Base-by-base conservation (phyloP, 1,284 basidiomycete species). In the Amylostereum areolatum region DNA sequence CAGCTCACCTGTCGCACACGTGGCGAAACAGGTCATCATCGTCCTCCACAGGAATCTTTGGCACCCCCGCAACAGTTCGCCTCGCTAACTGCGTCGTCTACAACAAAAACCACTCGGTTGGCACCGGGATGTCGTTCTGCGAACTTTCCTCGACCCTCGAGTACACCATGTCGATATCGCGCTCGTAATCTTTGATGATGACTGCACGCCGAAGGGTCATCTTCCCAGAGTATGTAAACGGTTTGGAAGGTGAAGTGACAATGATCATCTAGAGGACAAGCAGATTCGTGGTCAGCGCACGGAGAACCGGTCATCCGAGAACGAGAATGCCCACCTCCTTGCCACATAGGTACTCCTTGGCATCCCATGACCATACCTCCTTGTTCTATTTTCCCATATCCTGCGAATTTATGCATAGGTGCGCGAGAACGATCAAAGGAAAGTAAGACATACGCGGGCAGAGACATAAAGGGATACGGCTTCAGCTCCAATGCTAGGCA, bases 1-100 rank as follows among this genome's bases (percentile, higher is more conserved):
- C 18, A 18, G 18, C 18, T 18, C 37, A 67, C 71, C 72, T 73
- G 52, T 75, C 72, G 48, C 68, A 69, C 5, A 72, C 72, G 29
- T 61, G 56, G 24, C 66, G 61, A 55, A 75, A 75, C 5, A 75
- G 53, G 48, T 75, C 72, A 10, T 59, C 66, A 12, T 57, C 50
- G 45, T 71, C 67, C 4, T 51, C 33, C 12, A 66, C 44, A 3
- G 47, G 10, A 6, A 51, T 46, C 8, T 47, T 46, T 24, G 70
- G 45, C 10, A 67, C 64, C 5, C 52, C 58, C 25, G 53, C 34
- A 10, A 69, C 59, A 3, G 64, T 55, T 2, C 48, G 47, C 11
- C 60, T 59, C 4, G 70, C 58, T 45, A 67, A 70, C 0, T 54
- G 50, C 8, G 55, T 48, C 2, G 62, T 56, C 48, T 49, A 52